Evolutionary conservation across 441 rosid genomes (phyloP).

Genomic region (Capsella rubella): DNA sequence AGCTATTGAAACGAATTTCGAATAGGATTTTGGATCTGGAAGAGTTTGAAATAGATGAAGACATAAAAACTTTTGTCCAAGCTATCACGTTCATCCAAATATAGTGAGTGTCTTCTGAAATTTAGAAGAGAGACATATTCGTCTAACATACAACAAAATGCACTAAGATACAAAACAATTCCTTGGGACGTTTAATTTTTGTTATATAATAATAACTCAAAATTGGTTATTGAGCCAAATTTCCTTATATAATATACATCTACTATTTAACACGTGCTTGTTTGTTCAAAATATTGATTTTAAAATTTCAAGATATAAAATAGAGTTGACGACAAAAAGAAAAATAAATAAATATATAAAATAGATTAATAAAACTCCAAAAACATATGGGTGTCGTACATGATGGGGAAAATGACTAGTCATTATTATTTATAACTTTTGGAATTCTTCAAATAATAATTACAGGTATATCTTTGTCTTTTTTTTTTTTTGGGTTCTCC

Average conservation of each 20-base stretch:
- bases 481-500: neutral
- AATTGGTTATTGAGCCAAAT: neutral
- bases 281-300: neutral
- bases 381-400: neutral
- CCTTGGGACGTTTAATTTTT: neutral
- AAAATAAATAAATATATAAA: neutral
- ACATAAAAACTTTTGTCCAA: neutral
- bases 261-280: neutral
- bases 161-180: neutral
- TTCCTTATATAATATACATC: neutral
- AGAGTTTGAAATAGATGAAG: no score
- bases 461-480: neutral
- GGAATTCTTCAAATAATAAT: neutral
- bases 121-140: slow-evolving; percentile 6
- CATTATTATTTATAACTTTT: neutral
- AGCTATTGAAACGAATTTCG: no score
- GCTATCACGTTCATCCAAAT: neutral
- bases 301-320: neutral
- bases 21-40: no score
- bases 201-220: neutral
- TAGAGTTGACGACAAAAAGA: no score
- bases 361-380: neutral
- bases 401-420: neutral
- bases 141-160: neutral
- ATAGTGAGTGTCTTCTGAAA: neutral